Evolutionary conservation across 257 asterid genomes (phyloP), one percentile per base, ranked within the genome.

Genomic region (Leonotis leonurus): DNA sequence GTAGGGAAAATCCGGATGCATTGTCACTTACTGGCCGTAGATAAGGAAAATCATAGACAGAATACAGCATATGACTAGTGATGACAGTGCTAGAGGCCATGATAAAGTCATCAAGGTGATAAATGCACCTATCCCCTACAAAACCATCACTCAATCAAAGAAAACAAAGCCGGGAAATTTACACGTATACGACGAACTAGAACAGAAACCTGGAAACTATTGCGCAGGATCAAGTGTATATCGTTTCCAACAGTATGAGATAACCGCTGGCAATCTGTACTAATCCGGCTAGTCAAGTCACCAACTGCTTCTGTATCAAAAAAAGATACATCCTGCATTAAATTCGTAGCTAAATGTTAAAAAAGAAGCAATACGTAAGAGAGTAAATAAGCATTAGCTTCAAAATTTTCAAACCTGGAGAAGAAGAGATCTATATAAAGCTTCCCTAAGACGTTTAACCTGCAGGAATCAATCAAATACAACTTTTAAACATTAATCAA

Each of bases 121-220:
- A 55, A 78, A 70, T 67, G 87, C 87, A 39, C 87, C 82, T 37
- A 73, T 64, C 5, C 87, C 87, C 87, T 78, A 74, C 45, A 64
- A 68, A 30, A 55, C 27, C 20, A 69, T 56, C 22, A 18, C 53
- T 22, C 66, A 50, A 29, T 63, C 58, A 56, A 56, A 57, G 48
- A 45, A 36, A 57, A 41, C 40, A 75, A 53, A 32, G 24, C 41
- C 12, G 60, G 59, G 13, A 50, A 48, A 14, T 9, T 54, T 30
- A 17, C 3, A 43, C 40, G 45, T 33, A 56, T 37, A 60, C 26
- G 3, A 50, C 11, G 6, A 43, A 63, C 36, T 12, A 45, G 60
- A 73, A 33, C 36, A 39, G 39, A 32, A 36, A 81, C 84, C 87
- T 81, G 87, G 39, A 81, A 57, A 70, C 64, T 43, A 64, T 75